Conservation (phyloP, 371 early-diverging fungal species). For the Funneliformis caledonium region DNA sequence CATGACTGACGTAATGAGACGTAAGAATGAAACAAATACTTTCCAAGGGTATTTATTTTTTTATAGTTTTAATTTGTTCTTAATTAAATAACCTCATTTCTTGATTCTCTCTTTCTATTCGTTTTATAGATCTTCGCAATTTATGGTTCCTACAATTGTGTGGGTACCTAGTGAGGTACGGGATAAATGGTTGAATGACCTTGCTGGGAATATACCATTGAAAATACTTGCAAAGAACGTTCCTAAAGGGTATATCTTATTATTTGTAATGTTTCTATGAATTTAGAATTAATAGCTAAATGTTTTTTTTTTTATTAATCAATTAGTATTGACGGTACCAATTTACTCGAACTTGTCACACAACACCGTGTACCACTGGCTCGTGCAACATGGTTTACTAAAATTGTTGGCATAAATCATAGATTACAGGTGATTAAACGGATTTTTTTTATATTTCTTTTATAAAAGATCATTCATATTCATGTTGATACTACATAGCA, state of each 20-base stretch:
- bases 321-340: slow-evolving; percentile 66
- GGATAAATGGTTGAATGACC: neutral
- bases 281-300: neutral
- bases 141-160: neutral
- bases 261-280: neutral
- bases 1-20: slow-evolving; percentile 26
- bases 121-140: neutral
- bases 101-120: neutral
- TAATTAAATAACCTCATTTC: neutral
- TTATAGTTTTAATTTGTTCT: neutral
- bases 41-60: slow-evolving; percentile 14
- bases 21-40: slow-evolving; percentile 14
- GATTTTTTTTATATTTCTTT: neutral
- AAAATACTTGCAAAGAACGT: slow-evolving; percentile 10
- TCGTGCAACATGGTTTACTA: slow-evolving; percentile 79
- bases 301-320: neutral
- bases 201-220: slow-evolving; percentile 19
- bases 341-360: slow-evolving; percentile 64
- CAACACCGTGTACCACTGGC: slow-evolving; percentile 66
- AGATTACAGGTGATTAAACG: neutral
- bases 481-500: neutral
- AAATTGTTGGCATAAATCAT: slow-evolving; percentile 55
- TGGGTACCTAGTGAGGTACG: neutral
- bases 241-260: slow-evolving; percentile 5
- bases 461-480: neutral